Percentiles rank a stretch among this genome's conserved stretches.
Conservation (phyloP, 495 filamentous ascomycete genomes). For the Neurospora sp. region DNA sequence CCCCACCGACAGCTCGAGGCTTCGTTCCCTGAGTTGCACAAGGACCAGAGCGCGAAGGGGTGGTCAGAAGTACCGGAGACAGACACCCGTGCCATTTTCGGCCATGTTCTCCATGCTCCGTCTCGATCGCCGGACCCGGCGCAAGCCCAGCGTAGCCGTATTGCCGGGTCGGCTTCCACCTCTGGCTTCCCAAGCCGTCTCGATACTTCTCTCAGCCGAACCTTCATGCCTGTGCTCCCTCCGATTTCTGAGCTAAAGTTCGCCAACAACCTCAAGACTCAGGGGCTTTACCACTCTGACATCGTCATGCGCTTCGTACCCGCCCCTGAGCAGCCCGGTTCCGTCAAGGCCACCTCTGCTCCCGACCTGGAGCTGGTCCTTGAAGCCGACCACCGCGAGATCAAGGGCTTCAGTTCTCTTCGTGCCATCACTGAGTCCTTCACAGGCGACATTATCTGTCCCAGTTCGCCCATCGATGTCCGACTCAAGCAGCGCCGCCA, state of each 20-base stretch:
- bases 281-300: constrained; percentile 15
- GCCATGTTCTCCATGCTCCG: constrained; percentile 27
- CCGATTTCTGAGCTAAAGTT: constrained; percentile 12
- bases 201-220: constrained; percentile 6
- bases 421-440: constrained; percentile 12
- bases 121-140: neutral
- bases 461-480: constrained; percentile 27
- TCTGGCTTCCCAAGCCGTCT: neutral
- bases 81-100: constrained; percentile 30
- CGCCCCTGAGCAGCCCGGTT: constrained; percentile 5
- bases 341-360: constrained; percentile 1
- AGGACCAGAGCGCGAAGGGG: neutral
- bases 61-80: constrained; percentile 21
- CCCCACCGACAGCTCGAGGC: neutral
- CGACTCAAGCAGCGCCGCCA: constrained; percentile 28
- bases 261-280: constrained; percentile 10
- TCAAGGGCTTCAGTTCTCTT: constrained; percentile 11
- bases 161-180: constrained; percentile 14
- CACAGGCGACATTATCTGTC: constrained; percentile 22
- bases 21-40: neutral
- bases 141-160: neutral
- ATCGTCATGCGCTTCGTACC: constrained; percentile 21
- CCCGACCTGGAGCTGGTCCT: constrained; percentile 31
- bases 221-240: constrained; percentile 17
- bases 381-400: constrained; percentile 15